phyloP scores from a whole-genome alignment of 176 grass and related monocot genomes.

The Metroxylon sagu region DNA sequence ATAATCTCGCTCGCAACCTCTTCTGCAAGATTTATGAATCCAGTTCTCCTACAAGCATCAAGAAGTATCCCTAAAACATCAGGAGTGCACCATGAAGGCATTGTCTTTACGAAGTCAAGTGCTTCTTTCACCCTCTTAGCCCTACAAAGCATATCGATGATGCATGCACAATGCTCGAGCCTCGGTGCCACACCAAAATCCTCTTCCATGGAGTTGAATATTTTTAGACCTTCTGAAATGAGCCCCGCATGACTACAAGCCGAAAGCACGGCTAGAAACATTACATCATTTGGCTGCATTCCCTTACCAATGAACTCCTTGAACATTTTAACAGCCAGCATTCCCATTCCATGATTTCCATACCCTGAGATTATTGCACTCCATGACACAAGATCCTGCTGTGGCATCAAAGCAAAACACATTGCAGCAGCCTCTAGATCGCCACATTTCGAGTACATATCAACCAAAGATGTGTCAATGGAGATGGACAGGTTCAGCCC shows the following conservation, averaged over 20 bases:
- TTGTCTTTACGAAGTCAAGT: conserved; percentile 3
- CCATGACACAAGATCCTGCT: conserved; percentile 15
- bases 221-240: conserved; percentile 14
- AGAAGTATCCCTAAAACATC: conserved; percentile 21
- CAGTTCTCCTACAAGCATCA: conserved; percentile 13
- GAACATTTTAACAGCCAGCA: conserved; percentile 10
- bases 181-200: conserved; percentile 1
- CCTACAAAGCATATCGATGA: conserved; percentile 18
- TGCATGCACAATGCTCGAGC: conserved; percentile 22
- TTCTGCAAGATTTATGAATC: neutral
- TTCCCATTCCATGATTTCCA: conserved; percentile 17
- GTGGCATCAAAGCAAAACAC: conserved; percentile 14
- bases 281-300: conserved; percentile 14
- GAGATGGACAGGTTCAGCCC: conserved; percentile 1
- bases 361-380: conserved; percentile 10
- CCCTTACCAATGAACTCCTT: neutral
- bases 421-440: conserved; percentile 5
- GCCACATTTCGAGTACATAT: conserved; percentile 25
- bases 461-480: conserved; percentile 18
- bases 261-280: conserved; percentile 19
- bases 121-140: conserved; percentile 18
- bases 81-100: conserved; percentile 5
- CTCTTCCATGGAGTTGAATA: conserved; percentile 16
- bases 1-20: conserved; percentile 9
- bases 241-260: conserved; percentile 27